These are phyloP conservation scores for Colletotrichum liriopes DNA, from an alignment of 2,329 filamentous ascomycete genomes.

Conservation along the genomic window DNA sequence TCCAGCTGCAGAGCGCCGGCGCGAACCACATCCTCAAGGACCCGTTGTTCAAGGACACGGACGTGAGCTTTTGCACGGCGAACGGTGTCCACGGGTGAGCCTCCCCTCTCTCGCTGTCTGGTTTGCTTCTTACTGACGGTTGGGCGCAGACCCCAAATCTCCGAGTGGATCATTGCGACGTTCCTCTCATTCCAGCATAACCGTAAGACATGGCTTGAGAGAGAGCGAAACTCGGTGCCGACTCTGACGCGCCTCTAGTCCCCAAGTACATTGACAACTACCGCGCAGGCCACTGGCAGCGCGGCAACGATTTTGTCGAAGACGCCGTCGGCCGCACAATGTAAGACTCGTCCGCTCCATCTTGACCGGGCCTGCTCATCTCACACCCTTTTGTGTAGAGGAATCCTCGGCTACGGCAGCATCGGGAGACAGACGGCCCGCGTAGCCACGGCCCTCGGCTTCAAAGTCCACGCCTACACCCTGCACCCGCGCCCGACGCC, in stretches of 20 bases:
- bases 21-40: conserved; percentile 64
- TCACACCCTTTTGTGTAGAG: conserved; percentile 50
- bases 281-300: conserved; percentile 61
- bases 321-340: conserved; percentile 66
- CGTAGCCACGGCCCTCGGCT: conserved; percentile 76
- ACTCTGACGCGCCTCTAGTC: conserved; percentile 51
- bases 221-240: neutral
- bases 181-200: conserved; percentile 66
- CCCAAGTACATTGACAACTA: conserved; percentile 62
- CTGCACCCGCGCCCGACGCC: conserved; percentile 78
- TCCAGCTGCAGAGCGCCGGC: conserved; percentile 70
- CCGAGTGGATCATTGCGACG: conserved; percentile 70
- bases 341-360: conserved; percentile 53
- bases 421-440: conserved; percentile 70
- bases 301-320: conserved; percentile 50
- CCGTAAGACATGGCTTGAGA: conserved; percentile 52
- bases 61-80: conserved; percentile 67
- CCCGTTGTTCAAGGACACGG: conserved; percentile 65
- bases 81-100: conserved; percentile 72
- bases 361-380: neutral
- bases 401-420: conserved; percentile 69
- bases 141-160: conserved; percentile 65
- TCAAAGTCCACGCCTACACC: conserved; percentile 83
- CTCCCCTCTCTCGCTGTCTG: neutral
- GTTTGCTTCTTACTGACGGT: neutral